phyloP scores from a whole-genome alignment of 371 early-diverging fungal species.

The Mortierella sp. region DNA sequence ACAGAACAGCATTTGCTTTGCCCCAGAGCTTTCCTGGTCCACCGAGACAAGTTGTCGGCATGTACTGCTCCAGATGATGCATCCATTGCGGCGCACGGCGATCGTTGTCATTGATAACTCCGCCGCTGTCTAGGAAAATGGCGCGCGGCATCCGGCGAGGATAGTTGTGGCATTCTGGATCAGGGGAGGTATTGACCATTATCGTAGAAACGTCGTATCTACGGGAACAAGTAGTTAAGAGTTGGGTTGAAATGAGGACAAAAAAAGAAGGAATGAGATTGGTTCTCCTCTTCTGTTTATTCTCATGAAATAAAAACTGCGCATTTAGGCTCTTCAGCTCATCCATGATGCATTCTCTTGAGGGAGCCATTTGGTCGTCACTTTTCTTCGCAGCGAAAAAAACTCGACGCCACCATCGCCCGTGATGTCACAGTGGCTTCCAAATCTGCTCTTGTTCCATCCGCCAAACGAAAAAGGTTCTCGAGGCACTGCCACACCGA shows the following conservation, averaged over 20 bases:
- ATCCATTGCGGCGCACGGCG: conserved; percentile 42
- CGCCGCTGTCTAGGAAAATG: conserved; percentile 53
- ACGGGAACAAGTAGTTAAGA: too few relatives aligned
- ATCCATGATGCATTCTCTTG: conserved; percentile 65
- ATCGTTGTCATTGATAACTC: conserved; percentile 44
- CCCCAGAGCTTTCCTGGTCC: conserved; percentile 39
- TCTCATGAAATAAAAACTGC: too few relatives aligned
- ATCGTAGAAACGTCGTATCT: too few relatives aligned
- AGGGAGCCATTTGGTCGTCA: conserved; percentile 77
- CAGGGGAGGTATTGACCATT: too few relatives aligned
- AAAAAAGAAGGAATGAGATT: too few relatives aligned
- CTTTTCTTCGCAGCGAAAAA: conserved; percentile 72
- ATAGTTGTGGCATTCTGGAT: neutral
- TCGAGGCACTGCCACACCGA: conserved; percentile 79
- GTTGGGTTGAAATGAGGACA: too few relatives aligned
- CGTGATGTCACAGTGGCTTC: conserved; percentile 74
- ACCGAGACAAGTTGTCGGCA: conserved; percentile 22
- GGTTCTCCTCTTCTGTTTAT: too few relatives aligned
- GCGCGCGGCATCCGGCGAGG: conserved; percentile 20
- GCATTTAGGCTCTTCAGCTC: conserved; percentile 50
- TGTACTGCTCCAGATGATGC: conserved; percentile 11
- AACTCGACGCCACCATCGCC: conserved; percentile 77
- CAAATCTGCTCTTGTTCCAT: conserved; percentile 71
- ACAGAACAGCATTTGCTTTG: conserved; percentile 11
- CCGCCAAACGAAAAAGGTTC: conserved; percentile 87